Percentiles rank a stretch among this genome's conserved stretches.
These are phyloP conservation scores for Eucalyptus curtisii DNA, from an alignment of 345 rosid species.

Conservation along the genomic window DNA sequence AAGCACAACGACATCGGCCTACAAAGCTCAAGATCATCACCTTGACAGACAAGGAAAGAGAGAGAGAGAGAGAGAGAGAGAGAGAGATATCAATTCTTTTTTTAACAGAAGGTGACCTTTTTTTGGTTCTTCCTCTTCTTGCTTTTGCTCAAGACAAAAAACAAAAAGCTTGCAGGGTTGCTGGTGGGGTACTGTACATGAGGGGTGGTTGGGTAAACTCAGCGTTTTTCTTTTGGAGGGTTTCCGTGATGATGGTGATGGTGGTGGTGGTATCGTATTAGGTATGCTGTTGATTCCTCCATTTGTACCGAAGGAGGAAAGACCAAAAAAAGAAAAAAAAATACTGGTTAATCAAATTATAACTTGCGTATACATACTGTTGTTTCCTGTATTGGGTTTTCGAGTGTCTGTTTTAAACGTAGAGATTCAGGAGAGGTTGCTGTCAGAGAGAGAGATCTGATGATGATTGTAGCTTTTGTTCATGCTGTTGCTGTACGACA, in stretches of 20 bases:
- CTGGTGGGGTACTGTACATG: not conserved
- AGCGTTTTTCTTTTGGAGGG: not conserved
- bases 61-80: not conserved
- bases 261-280: not conserved
- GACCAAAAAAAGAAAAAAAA: not conserved
- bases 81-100: not conserved
- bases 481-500: not conserved
- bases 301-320: not conserved
- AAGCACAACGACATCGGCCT: constrained; percentile 36
- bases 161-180: not conserved
- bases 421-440: not conserved
- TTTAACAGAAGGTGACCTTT: not conserved
- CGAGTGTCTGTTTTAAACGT: not conserved
- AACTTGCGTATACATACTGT: not conserved
- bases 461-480: not conserved
- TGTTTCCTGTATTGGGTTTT: not conserved
- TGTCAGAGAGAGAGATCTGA: not conserved
- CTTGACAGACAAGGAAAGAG: not conserved
- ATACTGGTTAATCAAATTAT: not conserved
- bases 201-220: not conserved
- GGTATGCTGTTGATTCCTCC: not conserved
- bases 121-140: not conserved
- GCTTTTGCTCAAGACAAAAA: not conserved
- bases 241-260: not conserved
- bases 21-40: constrained; percentile 5